phyloP scores from a whole-genome alignment of 192 early-diverging fungal genomes.

The Coemansia sp. region DNA sequence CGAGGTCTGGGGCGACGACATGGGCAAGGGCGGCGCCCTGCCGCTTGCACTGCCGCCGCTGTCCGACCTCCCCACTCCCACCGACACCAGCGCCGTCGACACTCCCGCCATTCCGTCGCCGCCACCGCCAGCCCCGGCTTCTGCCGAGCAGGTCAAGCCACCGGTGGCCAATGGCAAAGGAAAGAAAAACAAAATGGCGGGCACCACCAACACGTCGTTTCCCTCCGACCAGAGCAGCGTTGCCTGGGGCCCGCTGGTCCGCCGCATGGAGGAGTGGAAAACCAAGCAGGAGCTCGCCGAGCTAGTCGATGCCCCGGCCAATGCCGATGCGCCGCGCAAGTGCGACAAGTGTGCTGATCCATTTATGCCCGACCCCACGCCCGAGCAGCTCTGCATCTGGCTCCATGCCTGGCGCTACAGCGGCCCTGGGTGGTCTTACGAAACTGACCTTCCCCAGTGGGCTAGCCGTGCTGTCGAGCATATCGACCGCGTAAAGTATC shows the following conservation, averaged over 20 bases:
- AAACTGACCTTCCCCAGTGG: constrained; percentile 83
- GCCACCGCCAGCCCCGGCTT: background rate
- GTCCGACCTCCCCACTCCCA: background rate
- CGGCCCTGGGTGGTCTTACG: constrained; percentile 72
- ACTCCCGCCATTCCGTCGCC: background rate
- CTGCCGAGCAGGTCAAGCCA: background rate
- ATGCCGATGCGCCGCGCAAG: constrained; percentile 14
- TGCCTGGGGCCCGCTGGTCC: constrained; percentile 24
- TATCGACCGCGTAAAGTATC: constrained; percentile 37
- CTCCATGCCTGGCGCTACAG: constrained; percentile 89
- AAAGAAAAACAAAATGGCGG: constrained; percentile 15
- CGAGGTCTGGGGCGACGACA: constrained; percentile 65
- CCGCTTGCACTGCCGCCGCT: background rate
- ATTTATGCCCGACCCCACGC: constrained; percentile 65
- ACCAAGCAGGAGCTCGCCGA: constrained; percentile 27
- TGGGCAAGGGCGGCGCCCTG: constrained; percentile 56
- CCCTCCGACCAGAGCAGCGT: constrained; percentile 5
- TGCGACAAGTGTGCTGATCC: constrained; percentile 65
- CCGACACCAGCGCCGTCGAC: background rate
- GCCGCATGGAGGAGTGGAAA: constrained; percentile 42
- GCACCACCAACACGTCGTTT: constrained; percentile 5
- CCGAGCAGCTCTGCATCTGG: constrained; percentile 81
- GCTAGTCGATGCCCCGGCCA: constrained; percentile 13
- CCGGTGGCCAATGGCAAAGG: background rate
- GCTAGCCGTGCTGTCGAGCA: constrained; percentile 57